Evolutionary conservation across 176 grass and related monocot species (phyloP), one percentile per base, ranked within the genome.

Genomic region (Cenchrus purpureus): DNA sequence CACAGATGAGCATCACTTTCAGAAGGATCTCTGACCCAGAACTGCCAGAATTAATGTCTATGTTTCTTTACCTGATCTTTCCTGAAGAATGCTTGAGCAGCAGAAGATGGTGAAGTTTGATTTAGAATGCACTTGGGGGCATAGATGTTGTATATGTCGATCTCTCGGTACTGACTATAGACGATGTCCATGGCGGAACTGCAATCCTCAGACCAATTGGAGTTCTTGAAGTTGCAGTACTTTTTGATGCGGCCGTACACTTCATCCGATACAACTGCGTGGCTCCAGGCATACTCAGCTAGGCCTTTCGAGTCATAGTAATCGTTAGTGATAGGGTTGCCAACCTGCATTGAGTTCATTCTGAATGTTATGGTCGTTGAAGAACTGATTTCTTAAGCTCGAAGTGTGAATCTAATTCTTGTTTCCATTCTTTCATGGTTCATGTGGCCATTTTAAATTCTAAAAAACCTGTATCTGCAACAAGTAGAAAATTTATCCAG

Each of bases 81-180:
- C 2, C 6, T 1, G 5, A 10, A 54, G 63, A 72, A 32, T 88
- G 73, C 65, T 4, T 8, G 65, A 8, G n/a, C 3, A 13, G 8
- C 15, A 16, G 74, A 83, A 72, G 86, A 77, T 32, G 73, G 81
- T 51, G 86, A 89, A 52, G 83, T 83, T 76, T 86, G 87, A 67
- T 84, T 68, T 67, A 97, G 89, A 86, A 86, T 91, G 72, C 94
- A 97, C 37, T 90, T 97, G 7, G 94, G 91, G 51, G 89, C 94
- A 86, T 97, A 97, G 40, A 97, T 92, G 61, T 97, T 97, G 65
- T 94, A 94, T 84, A 94, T 94, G 78, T 97, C 91, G 1, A 97
- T 94, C 40, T 84, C 56, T 3, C 54, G 25, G 70, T 97, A 97
- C 82, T 92, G 87, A 51, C 58, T 59, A 74, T 91, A 94, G 60